Percentiles rank a stretch among this genome's conserved stretches.
Evolutionary conservation across 2,329 filamentous ascomycete genomes (phyloP).

Genomic region (Scedosporium aurantiacum): DNA sequence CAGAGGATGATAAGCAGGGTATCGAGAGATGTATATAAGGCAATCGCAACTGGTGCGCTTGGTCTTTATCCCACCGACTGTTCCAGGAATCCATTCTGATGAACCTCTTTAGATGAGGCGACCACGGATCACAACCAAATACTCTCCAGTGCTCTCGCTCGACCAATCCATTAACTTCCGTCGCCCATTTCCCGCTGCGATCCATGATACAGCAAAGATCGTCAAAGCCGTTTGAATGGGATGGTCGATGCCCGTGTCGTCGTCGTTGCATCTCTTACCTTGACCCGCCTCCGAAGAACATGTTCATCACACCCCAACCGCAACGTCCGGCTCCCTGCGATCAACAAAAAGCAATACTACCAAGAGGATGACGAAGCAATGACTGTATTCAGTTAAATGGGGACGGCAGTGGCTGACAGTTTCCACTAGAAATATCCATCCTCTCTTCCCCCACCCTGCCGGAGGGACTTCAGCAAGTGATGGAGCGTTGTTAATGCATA

Average conservation of each 20-base stretch:
- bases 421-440: not conserved
- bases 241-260: not conserved
- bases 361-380: not conserved
- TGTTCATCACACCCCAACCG: not conserved
- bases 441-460: not conserved
- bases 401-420: not conserved
- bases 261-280: not conserved
- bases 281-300: not conserved
- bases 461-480: conserved; percentile 1
- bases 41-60: not conserved
- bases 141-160: too few species aligned
- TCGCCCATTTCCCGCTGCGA: too few species aligned
- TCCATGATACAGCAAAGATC: too few species aligned
- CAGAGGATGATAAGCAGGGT: too few species aligned
- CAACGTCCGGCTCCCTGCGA: not conserved
- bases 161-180: too few species aligned
- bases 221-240: not conserved
- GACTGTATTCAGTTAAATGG: not conserved
- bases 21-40: not conserved
- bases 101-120: not conserved
- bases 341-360: not conserved
- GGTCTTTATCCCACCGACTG: not conserved
- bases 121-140: too few species aligned
- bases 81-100: not conserved
- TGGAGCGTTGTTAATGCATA: not conserved